Base-by-base conservation (phyloP, 2,329 filamentous ascomycete species). In the Aspergillus luchuensis region DNA sequence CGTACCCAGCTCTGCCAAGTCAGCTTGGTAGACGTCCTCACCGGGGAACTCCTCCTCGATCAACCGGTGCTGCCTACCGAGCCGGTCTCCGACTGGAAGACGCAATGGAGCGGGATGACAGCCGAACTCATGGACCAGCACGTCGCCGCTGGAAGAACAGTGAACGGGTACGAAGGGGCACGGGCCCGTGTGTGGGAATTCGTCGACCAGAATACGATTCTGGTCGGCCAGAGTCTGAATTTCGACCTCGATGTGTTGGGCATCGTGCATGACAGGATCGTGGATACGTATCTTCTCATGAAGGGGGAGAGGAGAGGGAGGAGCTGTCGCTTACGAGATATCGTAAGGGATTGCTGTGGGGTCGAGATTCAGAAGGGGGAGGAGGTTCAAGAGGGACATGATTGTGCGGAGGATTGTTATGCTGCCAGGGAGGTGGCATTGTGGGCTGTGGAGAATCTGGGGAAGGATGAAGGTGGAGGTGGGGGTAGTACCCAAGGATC, bases 371-470 rank as follows among this genome's bases (percentile, higher is more conserved):
- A 58, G 56, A 33, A 7, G 1, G 56, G 48, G 2, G 43, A 23
- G 3, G 19, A 21, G 15, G 0, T 21, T 8, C 7, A 36, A 13
- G 11, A 13, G 10, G 56, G 56, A 1, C 56, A 58, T 47, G 36
- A 53, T 5, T 58, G 56, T 28, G 8, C 36, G 4, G 56, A 58
- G 13, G 56, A 58, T n/a, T 25, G 39, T 1, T 53, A 47, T 58
- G 56, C 38, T 1, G 15, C 56, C 2, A 10, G 56, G 2, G 56
- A 58, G 19, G 38, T 53, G n/a, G 8, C 53, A 1, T 7, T 58
- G 2, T 58, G 48, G 49, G 47, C 48, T 21, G n/a, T 17, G 23
- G n/a, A 23, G 6, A 45, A 52, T n/a, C n/a, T 17, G 5, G n/a
- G 23, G 6, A 17, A 17, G 10, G 39, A 43, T 10, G 33, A 36